Evolutionary conservation across 306 rosid genomes (phyloP), one percentile per base, ranked within the genome.

Genomic region (Begonia masoniana): DNA sequence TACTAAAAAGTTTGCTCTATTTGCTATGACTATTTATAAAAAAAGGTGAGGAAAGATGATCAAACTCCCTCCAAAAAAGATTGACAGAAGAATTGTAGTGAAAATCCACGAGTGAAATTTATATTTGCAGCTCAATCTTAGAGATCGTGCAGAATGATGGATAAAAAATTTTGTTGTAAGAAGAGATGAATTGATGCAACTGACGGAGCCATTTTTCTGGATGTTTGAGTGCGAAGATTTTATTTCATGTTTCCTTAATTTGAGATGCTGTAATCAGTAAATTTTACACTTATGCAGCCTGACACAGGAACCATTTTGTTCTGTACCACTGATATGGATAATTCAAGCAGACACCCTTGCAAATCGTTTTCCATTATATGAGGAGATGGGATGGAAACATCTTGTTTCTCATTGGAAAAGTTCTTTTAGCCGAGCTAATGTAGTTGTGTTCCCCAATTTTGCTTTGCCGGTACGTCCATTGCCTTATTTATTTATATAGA

Each of bases 281-380:
- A 73, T 82, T 81, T 77, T 79, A 86, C 82, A 79, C 86, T 73
- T 67, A 66, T 91, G 88, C 96, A 91, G 99, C 93, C 85, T 91
- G 74, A 91, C 86, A 96, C 99, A 91, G 88, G 99, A 77, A 72
- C 99, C 99, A 47, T 91, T 91, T 78, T 81, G 84, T 83, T 79
- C 94, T 12, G 61, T 91, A 54, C 96, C 99, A 62, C 62, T 91
- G 59, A 71, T 91, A 73, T 91, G 99, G 96, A 81, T 91, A 71
- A 69, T 91, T 83, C 96, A 80, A 77, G 96, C 86, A 71, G 81
- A 91, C 74, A 70, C 59, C 56, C 96, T 79, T 65, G 86, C 99
- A 42, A 77, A 74, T 53, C 94, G 96, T 46, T 84, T 91, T 69
- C 79, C 79, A 19, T 51, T 66, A 12, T 91, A 91, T 54, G 83